Evolutionary conservation across 192 early-diverging fungal genomes (phyloP).

Genomic region (Kickxella alabastrina): DNA sequence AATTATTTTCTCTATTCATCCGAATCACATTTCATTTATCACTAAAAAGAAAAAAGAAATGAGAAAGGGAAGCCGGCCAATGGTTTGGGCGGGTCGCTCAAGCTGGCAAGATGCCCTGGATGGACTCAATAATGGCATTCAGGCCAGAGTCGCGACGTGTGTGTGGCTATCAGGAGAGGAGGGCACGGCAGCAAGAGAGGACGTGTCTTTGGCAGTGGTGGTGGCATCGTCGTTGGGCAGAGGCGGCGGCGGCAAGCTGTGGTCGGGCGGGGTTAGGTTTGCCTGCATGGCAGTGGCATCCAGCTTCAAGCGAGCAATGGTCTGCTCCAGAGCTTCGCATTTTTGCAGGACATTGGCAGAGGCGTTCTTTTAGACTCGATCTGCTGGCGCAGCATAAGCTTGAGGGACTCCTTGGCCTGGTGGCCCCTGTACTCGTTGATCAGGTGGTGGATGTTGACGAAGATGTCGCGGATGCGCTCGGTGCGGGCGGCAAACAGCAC

Average conservation of each 20-base stretch:
- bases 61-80: too few relatives aligned
- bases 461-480: slow-evolving; percentile 63
- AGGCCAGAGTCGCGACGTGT: neutral
- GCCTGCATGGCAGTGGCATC: slow-evolving; percentile 16
- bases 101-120: slow-evolving; percentile 1
- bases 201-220: too few relatives aligned
- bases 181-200: too few relatives aligned
- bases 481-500: slow-evolving; percentile 56
- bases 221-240: too few relatives aligned
- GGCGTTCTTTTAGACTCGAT: slow-evolving; percentile 42
- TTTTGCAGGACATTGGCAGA: slow-evolving; percentile 15
- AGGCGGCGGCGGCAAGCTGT: too few relatives aligned
- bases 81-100: too few relatives aligned
- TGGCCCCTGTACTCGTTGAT: slow-evolving; percentile 80
- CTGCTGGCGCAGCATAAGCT: slow-evolving; percentile 65
- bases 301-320: slow-evolving; percentile 14
- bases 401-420: slow-evolving; percentile 69
- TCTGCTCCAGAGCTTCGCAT: slow-evolving; percentile 22
- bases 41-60: too few relatives aligned
- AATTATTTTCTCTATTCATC: neutral
- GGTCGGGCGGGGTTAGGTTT: slow-evolving; percentile 3
- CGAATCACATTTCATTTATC: too few relatives aligned
- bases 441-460: slow-evolving; percentile 79
- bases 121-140: neutral
- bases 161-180: neutral